Percentiles rank a stretch among this genome's conserved stretches.
Conservation (phyloP, 352 stramenopile species). For the Globisporangium solare region DNA sequence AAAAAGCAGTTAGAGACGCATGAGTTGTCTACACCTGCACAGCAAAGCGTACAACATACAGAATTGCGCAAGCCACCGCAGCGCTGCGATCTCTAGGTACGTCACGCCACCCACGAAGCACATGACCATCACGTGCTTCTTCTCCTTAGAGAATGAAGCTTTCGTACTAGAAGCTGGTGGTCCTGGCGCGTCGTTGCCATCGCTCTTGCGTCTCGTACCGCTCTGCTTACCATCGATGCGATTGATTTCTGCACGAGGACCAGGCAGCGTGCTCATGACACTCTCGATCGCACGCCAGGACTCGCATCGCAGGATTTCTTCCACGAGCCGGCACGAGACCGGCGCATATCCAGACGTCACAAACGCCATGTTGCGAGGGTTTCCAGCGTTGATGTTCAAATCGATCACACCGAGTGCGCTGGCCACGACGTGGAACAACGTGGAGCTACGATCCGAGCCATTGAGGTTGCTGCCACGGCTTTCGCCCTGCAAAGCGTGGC, state of each 20-base stretch:
- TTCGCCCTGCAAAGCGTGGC: not conserved
- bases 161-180: too few relatives aligned
- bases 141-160: not conserved
- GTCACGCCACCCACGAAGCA: constrained; percentile 69
- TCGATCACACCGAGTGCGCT: constrained; percentile 42
- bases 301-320: constrained; percentile 50
- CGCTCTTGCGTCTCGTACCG: constrained; percentile 15
- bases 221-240: constrained; percentile 13
- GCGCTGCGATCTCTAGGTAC: constrained; percentile 65
- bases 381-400: constrained; percentile 47
- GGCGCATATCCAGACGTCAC: constrained; percentile 71
- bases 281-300: constrained; percentile 44
- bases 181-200: not conserved
- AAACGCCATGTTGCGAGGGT: constrained; percentile 52
- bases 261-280: constrained; percentile 44
- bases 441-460: constrained; percentile 7
- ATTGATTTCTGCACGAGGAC: constrained; percentile 51
- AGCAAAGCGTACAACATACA: constrained; percentile 31
- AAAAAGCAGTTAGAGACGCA: too few relatives aligned
- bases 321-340: constrained; percentile 61
- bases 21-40: too few relatives aligned
- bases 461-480: not conserved
- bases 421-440: constrained; percentile 26
- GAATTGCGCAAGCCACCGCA: constrained; percentile 66
- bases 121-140: constrained; percentile 49